phyloP scores from a whole-genome alignment of 1,284 basidiomycete species.

The Exobasidium rhododendri region DNA sequence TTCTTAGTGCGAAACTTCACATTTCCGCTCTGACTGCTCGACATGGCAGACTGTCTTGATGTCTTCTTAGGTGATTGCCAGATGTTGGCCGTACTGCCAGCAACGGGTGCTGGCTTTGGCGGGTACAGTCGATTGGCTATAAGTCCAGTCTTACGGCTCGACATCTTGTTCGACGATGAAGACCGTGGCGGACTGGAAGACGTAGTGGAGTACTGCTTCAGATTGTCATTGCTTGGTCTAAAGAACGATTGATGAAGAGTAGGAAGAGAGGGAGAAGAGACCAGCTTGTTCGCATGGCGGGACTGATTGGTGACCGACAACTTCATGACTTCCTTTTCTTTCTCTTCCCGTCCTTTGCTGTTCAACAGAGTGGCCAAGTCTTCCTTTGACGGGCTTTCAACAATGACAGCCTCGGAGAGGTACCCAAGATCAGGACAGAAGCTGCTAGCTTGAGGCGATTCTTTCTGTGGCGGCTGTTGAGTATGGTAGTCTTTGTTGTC shows the following conservation, averaged over 20 bases:
- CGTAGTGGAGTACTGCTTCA: background rate
- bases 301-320: too few species aligned
- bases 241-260: background rate
- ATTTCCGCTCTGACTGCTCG: background rate
- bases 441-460: background rate
- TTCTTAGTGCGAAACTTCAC: background rate
- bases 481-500: too few species aligned
- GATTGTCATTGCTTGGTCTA: background rate
- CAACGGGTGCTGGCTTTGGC: too few species aligned
- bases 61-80: background rate
- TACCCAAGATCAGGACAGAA: too few species aligned
- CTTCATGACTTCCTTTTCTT: background rate
- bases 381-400: background rate
- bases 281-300: background rate
- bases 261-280: background rate
- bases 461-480: background rate
- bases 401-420: background rate
- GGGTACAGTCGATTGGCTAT: background rate
- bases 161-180: background rate
- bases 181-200: background rate
- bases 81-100: background rate
- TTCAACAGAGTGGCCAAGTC: background rate
- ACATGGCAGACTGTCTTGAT: background rate
- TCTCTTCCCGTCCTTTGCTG: background rate
- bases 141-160: background rate